Evolutionary conservation across 257 asterid genomes (phyloP).

Genomic region (Jasminum sambac): DNA sequence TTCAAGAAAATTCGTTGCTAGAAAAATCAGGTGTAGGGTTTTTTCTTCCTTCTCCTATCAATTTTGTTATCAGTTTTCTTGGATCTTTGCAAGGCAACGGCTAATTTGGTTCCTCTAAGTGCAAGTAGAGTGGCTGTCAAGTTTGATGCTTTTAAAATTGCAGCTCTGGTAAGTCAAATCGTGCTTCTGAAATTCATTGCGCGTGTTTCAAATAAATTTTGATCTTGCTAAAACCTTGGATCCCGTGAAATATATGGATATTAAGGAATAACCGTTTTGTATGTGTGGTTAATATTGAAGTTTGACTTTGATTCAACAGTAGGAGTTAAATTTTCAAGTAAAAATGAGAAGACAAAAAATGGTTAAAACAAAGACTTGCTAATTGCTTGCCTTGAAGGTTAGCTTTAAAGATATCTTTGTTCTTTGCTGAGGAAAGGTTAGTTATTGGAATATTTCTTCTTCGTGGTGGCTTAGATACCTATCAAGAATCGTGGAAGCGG

Average conservation of each 20-base stretch:
- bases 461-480: conserved; percentile 42
- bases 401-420: background rate
- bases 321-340: no score
- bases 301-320: no score
- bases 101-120: conserved; percentile 60
- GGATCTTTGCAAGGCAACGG: conserved; percentile 50
- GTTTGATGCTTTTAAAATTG: conserved; percentile 62
- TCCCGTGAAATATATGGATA: no score
- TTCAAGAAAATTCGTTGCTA: background rate
- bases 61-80: background rate
- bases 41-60: background rate
- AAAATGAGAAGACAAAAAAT: no score
- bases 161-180: conserved; percentile 54
- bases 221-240: no score
- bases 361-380: no score
- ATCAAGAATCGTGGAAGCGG: conserved; percentile 64
- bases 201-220: no score
- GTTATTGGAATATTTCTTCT: conserved; percentile 1
- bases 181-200: background rate
- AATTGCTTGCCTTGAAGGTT: background rate
- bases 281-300: no score
- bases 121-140: conserved; percentile 63
- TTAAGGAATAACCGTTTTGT: no score
- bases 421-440: background rate
- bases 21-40: background rate